phyloP scores from a whole-genome alignment of 2,329 filamentous ascomycete genomes.

The Tolypocladium endophyticum region DNA sequence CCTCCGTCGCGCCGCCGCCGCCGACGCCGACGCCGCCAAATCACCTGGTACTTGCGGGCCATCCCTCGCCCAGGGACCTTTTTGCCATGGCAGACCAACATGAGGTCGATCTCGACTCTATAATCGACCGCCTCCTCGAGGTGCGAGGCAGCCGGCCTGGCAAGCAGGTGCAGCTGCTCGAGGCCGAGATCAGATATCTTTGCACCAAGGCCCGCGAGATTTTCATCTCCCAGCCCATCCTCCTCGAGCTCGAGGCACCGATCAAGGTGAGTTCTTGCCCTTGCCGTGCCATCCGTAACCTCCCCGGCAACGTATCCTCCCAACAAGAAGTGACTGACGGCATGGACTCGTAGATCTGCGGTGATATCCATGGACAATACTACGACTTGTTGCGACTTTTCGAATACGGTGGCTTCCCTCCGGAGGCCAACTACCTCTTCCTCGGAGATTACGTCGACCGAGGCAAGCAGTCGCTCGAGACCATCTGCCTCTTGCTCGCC shows the following conservation, averaged over 20 bases:
- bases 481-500: conserved; percentile 88
- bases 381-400: conserved; percentile 95
- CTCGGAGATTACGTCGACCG: conserved; percentile 97
- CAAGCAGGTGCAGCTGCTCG: conserved; percentile 95
- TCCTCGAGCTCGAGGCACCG: conserved; percentile 93
- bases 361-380: conserved; percentile 98
- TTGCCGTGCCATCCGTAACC: background rate
- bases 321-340: conserved; percentile 5
- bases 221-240: conserved; percentile 97
- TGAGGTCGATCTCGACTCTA: conserved; percentile 97
- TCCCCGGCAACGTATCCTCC: background rate
- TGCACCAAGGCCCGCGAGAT: conserved; percentile 99
- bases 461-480: conserved; percentile 98
- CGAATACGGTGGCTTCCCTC: conserved; percentile 96
- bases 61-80: conserved; percentile 22
- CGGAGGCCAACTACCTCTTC: conserved; percentile 98
- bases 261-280: conserved; percentile 68
- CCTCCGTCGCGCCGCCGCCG: conserved; percentile 13
- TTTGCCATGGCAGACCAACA: conserved; percentile 53
- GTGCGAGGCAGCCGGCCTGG: conserved; percentile 95
- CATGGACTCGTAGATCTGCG: conserved; percentile 66
- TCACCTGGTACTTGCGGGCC: conserved; percentile 25
- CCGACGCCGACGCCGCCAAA: conserved; percentile 4
- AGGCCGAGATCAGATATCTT: conserved; percentile 91
- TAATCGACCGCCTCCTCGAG: conserved; percentile 96